Percentiles rank a stretch among this genome's conserved stretches.
Evolutionary conservation across 768 basidiomycete genomes (phyloP).

Genomic region (Dictyophora rubrovolvata): DNA sequence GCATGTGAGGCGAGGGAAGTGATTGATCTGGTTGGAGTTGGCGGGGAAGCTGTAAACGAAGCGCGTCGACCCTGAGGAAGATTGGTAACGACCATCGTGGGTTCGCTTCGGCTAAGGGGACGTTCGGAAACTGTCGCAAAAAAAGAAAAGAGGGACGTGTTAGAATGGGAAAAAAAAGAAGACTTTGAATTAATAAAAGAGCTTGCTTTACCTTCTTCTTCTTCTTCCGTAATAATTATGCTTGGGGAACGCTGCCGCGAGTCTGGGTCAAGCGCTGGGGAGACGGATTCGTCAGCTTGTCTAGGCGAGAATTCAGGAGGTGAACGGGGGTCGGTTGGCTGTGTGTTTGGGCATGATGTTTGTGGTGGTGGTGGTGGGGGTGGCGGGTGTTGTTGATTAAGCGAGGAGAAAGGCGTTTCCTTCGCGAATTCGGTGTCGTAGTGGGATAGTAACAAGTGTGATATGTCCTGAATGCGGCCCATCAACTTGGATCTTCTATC

Average conservation of each 20-base stretch:
- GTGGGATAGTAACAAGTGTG: background rate
- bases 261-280: background rate
- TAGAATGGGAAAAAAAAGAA: background rate
- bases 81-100: background rate
- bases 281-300: background rate
- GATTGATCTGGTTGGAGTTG: constrained; percentile 42
- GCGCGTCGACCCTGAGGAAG: background rate
- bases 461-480: background rate
- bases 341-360: background rate
- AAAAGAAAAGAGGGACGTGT: background rate
- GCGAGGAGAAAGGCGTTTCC: background rate
- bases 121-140: no score
- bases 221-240: background rate
- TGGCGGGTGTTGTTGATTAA: no score
- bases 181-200: background rate
- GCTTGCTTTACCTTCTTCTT: background rate
- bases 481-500: background rate
- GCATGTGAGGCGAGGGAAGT: constrained; percentile 68
- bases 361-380: background rate
- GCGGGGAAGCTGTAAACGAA: constrained; percentile 45
- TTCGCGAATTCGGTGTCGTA: background rate
- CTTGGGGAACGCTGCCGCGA: background rate
- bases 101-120: background rate
- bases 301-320: background rate
- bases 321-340: background rate